Conservation (phyloP, 1,284 basidiomycete species). For the Rhodotorula sp. region DNA sequence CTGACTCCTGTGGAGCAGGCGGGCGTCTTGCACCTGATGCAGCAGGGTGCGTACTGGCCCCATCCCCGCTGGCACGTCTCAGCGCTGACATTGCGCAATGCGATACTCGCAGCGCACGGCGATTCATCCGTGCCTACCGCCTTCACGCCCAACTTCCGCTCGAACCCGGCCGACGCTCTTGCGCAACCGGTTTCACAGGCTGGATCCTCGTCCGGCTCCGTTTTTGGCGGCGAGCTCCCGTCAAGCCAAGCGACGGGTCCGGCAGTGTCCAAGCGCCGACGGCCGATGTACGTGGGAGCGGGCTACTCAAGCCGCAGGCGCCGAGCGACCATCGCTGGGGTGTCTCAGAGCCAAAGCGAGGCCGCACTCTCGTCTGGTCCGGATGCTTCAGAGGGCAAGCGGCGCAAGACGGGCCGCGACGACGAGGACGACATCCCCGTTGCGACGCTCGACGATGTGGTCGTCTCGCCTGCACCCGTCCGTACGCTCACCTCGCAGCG, state of each 20-base stretch:
- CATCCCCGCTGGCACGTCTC: no score
- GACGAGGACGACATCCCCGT: conserved; percentile 20
- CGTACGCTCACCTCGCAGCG: background rate
- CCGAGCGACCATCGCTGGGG: background rate
- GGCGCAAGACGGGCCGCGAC: conserved; percentile 12
- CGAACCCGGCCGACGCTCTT: background rate
- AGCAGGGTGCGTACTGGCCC: conserved; percentile 22
- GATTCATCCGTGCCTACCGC: conserved; percentile 28
- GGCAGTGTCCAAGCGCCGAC: conserved; percentile 10
- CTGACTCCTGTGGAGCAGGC: conserved; percentile 36
- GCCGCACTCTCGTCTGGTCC: background rate
- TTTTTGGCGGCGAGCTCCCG: background rate
- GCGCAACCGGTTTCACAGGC: background rate
- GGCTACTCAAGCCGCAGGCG: conserved; percentile 37
- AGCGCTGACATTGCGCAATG: no score
- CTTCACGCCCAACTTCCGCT: conserved; percentile 38
- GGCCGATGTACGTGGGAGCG: conserved; percentile 39
- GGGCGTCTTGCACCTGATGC: conserved; percentile 34
- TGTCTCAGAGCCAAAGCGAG: conserved; percentile 18
- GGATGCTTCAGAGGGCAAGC: conserved; percentile 24
- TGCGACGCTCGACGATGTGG: conserved; percentile 15
- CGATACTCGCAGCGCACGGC: conserved; percentile 18
- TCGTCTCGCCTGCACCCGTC: conserved; percentile 1
- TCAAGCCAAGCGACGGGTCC: background rate
- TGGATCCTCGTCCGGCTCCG: conserved; percentile 3